Conservation (phyloP, 441 rosid genomes). For the Adansonia rubrostipa region DNA sequence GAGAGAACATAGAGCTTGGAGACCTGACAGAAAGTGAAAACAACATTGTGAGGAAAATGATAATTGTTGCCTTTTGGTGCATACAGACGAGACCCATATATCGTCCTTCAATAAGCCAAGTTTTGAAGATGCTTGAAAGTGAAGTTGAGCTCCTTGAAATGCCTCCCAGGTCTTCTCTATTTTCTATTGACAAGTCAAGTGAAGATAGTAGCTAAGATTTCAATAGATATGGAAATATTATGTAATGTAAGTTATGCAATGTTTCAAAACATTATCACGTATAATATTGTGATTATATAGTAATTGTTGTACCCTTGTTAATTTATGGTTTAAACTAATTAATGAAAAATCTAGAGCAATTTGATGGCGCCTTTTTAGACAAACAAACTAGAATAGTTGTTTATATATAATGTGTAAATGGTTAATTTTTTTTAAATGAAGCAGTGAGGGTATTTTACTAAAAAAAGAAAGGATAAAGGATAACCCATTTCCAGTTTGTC, state of each 20-base stretch:
- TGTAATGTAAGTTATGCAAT: background rate
- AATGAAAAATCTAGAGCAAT: too few species aligned
- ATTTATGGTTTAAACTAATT: too few species aligned
- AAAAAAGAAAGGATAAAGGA: too few species aligned
- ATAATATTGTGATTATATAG: too few species aligned
- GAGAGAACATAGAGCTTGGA: background rate
- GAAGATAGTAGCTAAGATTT: background rate
- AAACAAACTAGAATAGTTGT: too few species aligned
- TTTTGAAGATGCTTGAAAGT: conserved; percentile 27
- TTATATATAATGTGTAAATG: too few species aligned
- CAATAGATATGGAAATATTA: background rate
- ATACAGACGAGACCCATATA: conserved; percentile 7
- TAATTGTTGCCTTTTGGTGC: conserved; percentile 27
- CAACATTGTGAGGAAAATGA: background rate
- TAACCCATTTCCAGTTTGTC: too few species aligned
- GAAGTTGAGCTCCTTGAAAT: background rate
- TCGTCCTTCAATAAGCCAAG: conserved; percentile 29
- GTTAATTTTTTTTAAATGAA: too few species aligned
- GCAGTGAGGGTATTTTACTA: too few species aligned
- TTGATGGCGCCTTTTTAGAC: too few species aligned
- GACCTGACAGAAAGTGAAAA: background rate
- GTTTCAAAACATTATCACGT: background rate
- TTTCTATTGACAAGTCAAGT: background rate
- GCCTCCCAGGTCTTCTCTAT: conserved; percentile 21
- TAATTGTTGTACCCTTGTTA: too few species aligned